phyloP scores from a whole-genome alignment of 331 rosid genomes.

The Rosa hybrid region DNA sequence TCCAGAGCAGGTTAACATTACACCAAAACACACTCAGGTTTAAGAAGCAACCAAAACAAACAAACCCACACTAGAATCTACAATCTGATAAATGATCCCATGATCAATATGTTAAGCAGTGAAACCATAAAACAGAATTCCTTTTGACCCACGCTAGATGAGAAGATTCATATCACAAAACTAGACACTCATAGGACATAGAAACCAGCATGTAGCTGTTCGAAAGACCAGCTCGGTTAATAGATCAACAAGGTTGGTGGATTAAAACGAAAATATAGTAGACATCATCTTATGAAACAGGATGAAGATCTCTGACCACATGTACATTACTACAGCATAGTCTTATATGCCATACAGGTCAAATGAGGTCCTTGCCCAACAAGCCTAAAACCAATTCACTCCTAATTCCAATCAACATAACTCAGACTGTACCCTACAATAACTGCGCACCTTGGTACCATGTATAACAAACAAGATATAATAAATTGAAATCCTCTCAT shows the following conservation, averaged over 20 bases:
- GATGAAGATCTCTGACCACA: not conserved
- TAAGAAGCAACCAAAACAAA: not conserved
- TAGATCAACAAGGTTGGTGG: not conserved
- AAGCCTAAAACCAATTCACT: not conserved
- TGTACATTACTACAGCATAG: not conserved
- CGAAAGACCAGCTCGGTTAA: not conserved
- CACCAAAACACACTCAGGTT: no score
- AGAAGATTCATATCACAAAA: conserved; percentile 4
- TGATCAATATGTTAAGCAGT: not conserved
- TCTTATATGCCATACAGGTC: not conserved
- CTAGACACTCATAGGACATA: not conserved
- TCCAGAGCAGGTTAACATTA: no score
- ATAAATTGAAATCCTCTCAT: not conserved
- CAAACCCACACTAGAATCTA: not conserved
- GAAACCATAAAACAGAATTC: not conserved
- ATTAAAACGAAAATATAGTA: not conserved
- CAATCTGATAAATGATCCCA: not conserved
- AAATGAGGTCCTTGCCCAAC: not conserved
- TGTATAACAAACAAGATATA: not conserved
- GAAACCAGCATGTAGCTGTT: not conserved
- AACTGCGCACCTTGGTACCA: not conserved
- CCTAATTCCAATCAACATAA: not conserved
- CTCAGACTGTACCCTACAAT: not conserved
- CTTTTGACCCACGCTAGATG: not conserved
- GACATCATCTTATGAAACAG: not conserved